Base-by-base conservation (phyloP, 495 filamentous ascomycete genomes). In the Extremus antarcticus region DNA sequence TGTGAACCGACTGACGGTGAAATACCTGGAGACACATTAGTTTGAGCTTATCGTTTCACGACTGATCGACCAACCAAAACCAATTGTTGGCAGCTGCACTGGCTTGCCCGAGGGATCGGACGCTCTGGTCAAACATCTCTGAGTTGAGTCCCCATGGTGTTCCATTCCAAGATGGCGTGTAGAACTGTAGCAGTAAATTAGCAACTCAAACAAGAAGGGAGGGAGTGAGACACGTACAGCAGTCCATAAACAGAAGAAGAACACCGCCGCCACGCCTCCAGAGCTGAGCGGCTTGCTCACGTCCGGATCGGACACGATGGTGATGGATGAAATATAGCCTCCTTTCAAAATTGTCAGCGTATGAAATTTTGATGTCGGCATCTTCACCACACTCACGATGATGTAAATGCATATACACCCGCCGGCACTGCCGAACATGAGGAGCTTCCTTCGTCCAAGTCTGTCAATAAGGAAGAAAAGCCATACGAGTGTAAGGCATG, bases 171-270 rank as follows among this genome's bases (percentile, higher is more conserved):
- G 80, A 79, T 0, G 85, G 80, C 4, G 84, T 85, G 63, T 88
- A 88, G 69, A 85, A 87, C 8, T 35, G 13, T 13, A 35, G 29
- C 13, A 4, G 29, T 35, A 4, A 35, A 13, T 35, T 35, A 35
- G n/a, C n/a, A n/a, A n/a, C n/a, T n/a, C n/a, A n/a, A n/a, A n/a
- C n/a, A n/a, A n/a, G n/a, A n/a, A n/a, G n/a, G n/a, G n/a, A n/a
- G n/a, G n/a, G n/a, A n/a, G n/a, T n/a, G n/a, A n/a, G n/a, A n/a
- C n/a, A 35, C 29, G 4, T 35, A 35, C 29, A 13, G 80, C 79
- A 2, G 84, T 87, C 82, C 84, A 87, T 16, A 88, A 75, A 62
- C 87, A 88, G 71, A 87, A 87, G 75, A 88, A 86, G 73, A 86
- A 85, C 45, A 88, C 79, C 35, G 84, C 84, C 0, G 79, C 78